Evolutionary conservation across 176 grass and related monocot species (phyloP), one percentile per base, ranked within the genome.

Genomic region (Miscanthus lutarioriparius): DNA sequence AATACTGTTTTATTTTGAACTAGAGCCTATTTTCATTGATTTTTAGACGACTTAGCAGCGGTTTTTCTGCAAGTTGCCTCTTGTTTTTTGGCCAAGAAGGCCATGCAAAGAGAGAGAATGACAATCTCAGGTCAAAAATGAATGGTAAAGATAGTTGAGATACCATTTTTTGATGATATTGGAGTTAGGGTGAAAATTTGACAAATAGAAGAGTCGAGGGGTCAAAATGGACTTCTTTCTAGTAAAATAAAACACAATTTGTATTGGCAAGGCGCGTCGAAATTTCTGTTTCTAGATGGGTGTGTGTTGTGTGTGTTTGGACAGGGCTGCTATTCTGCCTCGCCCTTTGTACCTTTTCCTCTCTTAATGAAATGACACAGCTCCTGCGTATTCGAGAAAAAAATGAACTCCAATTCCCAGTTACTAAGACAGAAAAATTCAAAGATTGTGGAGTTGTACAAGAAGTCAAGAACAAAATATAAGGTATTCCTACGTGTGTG

Each of bases 391-490:
- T 54, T 54, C 3, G 17, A 54, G 51, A 20, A 73, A 51, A 49
- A 54, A 54, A 7, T n/a, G 23, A 64, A 64, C 17, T 86, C 23
- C 33, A 75, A 20, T 75, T 58, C n/a, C 45, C 35, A 45, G n/a
- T 51, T 51, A 30, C 62, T 74, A 76, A 40, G 19, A 82, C 26
- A 59, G 19, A 17, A 82, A 59, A 48, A 7, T 47, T 27, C 38
- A 82, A 45, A 76, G 38, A 14, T 61, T 85, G 59, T 59, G 5
- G 26, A 48, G 28, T 22, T 61, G 25, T 44, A 54, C 36, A 80
- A 74, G 17, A 22, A 58, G 54, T n/a, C 8, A 58, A 58, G 54
- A 53, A 86, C 41, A 63, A 40, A 67, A 84, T 68, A 35, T 51
- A 66, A 56, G n/a, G 35, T 75, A 65, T 53, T 79, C 33, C 69